Evolutionary conservation across 1,139 yeast species (phyloP).

Genomic region (Yamadazyma diddensiae): DNA sequence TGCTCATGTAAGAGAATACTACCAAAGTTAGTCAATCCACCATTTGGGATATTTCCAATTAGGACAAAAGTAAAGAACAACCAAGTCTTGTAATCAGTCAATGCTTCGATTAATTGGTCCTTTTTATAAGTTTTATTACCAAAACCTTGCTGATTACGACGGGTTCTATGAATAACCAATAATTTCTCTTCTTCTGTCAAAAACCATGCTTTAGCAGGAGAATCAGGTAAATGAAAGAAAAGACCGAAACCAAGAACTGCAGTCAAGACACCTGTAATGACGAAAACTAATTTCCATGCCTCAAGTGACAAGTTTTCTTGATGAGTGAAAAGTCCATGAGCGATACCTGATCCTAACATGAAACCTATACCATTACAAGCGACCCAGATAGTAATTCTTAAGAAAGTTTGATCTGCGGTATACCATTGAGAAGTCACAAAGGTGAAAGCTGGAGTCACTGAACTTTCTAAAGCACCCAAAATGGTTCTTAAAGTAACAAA

Average conservation of each 20-base stretch:
- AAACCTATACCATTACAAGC: slow-evolving; percentile 31
- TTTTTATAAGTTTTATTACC: slow-evolving; percentile 53
- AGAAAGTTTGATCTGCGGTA: slow-evolving; percentile 21
- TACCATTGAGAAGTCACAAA: slow-evolving; percentile 40
- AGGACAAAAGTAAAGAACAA: slow-evolving; percentile 33
- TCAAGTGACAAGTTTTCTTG: slow-evolving; percentile 17
- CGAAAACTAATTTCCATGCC: slow-evolving; percentile 32
- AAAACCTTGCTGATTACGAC: slow-evolving; percentile 50
- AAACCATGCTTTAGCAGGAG: slow-evolving; percentile 33
- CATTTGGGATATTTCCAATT: slow-evolving; percentile 33
- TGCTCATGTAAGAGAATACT: slow-evolving; percentile 43
- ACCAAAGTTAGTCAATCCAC: slow-evolving; percentile 40
- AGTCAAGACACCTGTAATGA: slow-evolving; percentile 30
- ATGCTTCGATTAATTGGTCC: slow-evolving; percentile 55
- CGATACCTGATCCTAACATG: slow-evolving; percentile 26
- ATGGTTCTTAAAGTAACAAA: slow-evolving; percentile 29
- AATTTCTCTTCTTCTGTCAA: slow-evolving; percentile 47
- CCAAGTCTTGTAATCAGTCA: slow-evolving; percentile 44
- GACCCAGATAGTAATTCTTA: slow-evolving; percentile 28
- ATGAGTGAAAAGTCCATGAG: slow-evolving; percentile 20
- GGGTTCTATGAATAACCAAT: slow-evolving; percentile 31
- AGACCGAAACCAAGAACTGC: slow-evolving; percentile 23
- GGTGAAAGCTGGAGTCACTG: slow-evolving; percentile 55
- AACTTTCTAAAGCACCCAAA: slow-evolving; percentile 55
- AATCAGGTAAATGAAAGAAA: slow-evolving; percentile 26